A percentile compares a stretch with the other conserved stretches of the same genome.
These are phyloP conservation scores for Hemileia vastatrix DNA, from an alignment of 1,284 basidiomycete species.

Conservation along the genomic window DNA sequence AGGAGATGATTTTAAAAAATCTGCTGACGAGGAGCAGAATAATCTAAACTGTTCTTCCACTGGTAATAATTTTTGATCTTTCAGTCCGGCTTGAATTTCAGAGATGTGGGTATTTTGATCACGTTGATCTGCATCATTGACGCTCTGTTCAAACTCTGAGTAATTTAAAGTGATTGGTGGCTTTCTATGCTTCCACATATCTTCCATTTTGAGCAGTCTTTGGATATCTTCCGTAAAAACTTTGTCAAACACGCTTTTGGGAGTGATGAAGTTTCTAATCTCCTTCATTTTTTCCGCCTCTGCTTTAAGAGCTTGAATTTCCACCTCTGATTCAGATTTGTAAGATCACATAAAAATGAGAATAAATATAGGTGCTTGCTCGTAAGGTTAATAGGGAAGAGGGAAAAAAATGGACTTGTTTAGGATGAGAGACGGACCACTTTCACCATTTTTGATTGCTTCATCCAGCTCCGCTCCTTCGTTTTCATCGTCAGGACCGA, in stretches of 20 bases:
- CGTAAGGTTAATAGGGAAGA: not conserved
- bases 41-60: constrained; percentile 10
- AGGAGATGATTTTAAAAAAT: not conserved
- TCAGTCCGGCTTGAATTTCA: not conserved
- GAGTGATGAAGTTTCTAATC: constrained; percentile 53
- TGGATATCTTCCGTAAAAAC: constrained; percentile 81
- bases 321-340: constrained; percentile 56
- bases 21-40: constrained; percentile 17
- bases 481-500: constrained; percentile 73
- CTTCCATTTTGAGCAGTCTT: constrained; percentile 84
- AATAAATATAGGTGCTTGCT: no score
- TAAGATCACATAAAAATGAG: not conserved
- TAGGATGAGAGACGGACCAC: constrained; percentile 53
- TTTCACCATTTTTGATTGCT: constrained; percentile 76
- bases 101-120: not conserved
- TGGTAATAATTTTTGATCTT: constrained; percentile 15
- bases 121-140: constrained; percentile 49
- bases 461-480: constrained; percentile 67
- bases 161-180: constrained; percentile 77
- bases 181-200: constrained; percentile 88
- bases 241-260: constrained; percentile 70
- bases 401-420: constrained; percentile 3
- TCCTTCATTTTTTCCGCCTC: constrained; percentile 79
- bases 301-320: constrained; percentile 77
- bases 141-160: constrained; percentile 57